A percentile compares a stretch with the other conserved stretches of the same genome.
phyloP scores from a whole-genome alignment of 441 rosid genomes.

The Viola pubescens region DNA sequence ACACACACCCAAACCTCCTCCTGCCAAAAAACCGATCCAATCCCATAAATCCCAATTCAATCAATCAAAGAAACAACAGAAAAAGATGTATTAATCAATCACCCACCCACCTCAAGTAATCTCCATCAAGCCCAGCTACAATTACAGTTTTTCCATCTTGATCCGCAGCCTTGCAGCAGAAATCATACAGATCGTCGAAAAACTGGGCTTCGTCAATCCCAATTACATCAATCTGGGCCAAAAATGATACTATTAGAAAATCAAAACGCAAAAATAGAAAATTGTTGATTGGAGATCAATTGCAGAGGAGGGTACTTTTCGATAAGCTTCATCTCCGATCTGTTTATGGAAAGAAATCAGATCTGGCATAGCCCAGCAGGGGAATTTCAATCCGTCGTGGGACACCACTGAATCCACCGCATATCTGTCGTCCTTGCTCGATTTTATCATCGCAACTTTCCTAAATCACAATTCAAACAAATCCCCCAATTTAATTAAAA shows the following conservation, averaged over 20 bases:
- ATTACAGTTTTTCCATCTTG: slow-evolving; percentile 68
- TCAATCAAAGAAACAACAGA: too few relatives aligned
- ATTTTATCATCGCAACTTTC: slow-evolving; percentile 65
- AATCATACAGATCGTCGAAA: slow-evolving; percentile 87
- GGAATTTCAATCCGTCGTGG: slow-evolving; percentile 74
- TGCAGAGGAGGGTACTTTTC: slow-evolving; percentile 30
- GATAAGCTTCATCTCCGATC: slow-evolving; percentile 58
- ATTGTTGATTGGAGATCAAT: not conserved
- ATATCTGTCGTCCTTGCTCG: slow-evolving; percentile 72
- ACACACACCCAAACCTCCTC: slow-evolving; percentile 72
- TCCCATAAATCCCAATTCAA: not conserved
- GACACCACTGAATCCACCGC: slow-evolving; percentile 70
- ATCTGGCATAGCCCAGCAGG: slow-evolving; percentile 75
- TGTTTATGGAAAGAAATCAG: slow-evolving; percentile 45
- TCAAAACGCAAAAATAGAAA: not conserved
- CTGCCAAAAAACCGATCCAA: slow-evolving; percentile 27
- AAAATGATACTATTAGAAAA: not conserved
- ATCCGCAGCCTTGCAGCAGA: slow-evolving; percentile 75
- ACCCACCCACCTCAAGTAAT: slow-evolving; percentile 54
- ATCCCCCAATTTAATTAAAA: not conserved
- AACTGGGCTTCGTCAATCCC: slow-evolving; percentile 94
- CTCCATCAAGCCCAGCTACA: slow-evolving; percentile 83
- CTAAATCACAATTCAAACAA: slow-evolving; percentile 22
- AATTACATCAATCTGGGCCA: slow-evolving; percentile 70
- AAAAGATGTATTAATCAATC: not conserved